phyloP scores from a whole-genome alignment of 208 protist genomes.

The Naegleria gruberi region DNA sequence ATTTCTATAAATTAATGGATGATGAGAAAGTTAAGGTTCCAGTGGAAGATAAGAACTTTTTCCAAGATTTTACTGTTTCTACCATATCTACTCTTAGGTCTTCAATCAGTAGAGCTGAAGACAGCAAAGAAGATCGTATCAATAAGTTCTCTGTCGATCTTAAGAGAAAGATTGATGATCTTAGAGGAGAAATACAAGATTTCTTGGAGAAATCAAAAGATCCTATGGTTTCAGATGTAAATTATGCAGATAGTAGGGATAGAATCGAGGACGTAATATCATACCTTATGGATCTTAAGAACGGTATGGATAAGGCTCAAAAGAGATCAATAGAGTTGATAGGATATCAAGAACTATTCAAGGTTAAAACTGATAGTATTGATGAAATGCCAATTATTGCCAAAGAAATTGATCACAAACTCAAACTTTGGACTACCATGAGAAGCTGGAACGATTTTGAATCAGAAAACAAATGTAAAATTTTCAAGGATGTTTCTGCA shows the following conservation, averaged over 20 bases:
- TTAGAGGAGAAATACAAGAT: conserved; percentile 69
- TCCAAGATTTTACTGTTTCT: conserved; percentile 71
- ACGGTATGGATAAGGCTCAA: conserved; percentile 62
- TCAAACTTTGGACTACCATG: conserved; percentile 13
- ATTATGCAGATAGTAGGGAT: conserved; percentile 38
- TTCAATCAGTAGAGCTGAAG: conserved; percentile 66
- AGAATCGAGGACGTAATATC: conserved; percentile 59
- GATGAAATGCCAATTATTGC: not conserved
- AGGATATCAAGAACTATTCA: conserved; percentile 57
- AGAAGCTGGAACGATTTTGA: conserved; percentile 26
- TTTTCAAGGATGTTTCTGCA: conserved; percentile 25
- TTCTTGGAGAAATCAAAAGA: conserved; percentile 70
- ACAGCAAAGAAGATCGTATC: conserved; percentile 72
- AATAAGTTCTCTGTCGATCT: conserved; percentile 78
- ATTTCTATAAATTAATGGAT: conserved; percentile 74
- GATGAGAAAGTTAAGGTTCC: conserved; percentile 70
- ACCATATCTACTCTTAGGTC: conserved; percentile 80
- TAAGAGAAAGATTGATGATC: conserved; percentile 78
- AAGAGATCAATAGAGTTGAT: conserved; percentile 71
- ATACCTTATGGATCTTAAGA: conserved; percentile 66
- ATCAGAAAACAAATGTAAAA: conserved; percentile 8
- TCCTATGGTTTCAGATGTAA: conserved; percentile 69
- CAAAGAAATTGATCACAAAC: conserved; percentile 23
- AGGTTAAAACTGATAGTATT: not conserved
- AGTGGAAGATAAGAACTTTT: conserved; percentile 65